phyloP scores from a whole-genome alignment of 306 rosid genomes.

The Vigna trinervia region DNA sequence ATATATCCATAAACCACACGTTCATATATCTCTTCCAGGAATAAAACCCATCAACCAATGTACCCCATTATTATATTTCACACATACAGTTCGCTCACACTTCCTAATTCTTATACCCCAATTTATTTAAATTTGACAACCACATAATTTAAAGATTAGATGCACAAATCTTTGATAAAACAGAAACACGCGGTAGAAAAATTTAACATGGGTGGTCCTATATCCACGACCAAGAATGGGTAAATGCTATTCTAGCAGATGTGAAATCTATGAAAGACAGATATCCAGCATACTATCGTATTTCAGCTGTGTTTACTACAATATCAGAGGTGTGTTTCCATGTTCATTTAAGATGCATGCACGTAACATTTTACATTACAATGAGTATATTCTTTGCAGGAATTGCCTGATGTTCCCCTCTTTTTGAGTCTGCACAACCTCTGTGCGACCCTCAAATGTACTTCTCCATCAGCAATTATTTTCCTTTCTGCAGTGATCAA shows the following conservation, averaged over 20 bases:
- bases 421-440: conserved; percentile 94
- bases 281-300: conserved; percentile 89
- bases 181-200: conserved; percentile 38
- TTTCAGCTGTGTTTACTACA: conserved; percentile 87
- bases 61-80: no score
- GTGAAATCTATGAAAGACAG: conserved; percentile 75
- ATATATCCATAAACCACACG: no score
- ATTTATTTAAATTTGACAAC: no score
- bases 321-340: conserved; percentile 74
- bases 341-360: neutral
- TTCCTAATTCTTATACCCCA: no score
- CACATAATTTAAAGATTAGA: no score
- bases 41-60: no score
- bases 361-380: neutral
- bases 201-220: conserved; percentile 95
- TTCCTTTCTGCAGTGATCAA: conserved; percentile 95
- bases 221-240: conserved; percentile 99
- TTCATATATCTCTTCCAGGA: no score
- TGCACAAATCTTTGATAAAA: no score
- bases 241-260: conserved; percentile 69
- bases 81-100: no score
- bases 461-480: conserved; percentile 91
- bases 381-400: conserved; percentile 58
- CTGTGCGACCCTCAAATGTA: conserved; percentile 94
- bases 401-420: conserved; percentile 90